Percentiles rank a stretch among this genome's conserved stretches.
Conservation (phyloP, 345 rosid genomes). For the Zanthoxylum bungeanum region DNA sequence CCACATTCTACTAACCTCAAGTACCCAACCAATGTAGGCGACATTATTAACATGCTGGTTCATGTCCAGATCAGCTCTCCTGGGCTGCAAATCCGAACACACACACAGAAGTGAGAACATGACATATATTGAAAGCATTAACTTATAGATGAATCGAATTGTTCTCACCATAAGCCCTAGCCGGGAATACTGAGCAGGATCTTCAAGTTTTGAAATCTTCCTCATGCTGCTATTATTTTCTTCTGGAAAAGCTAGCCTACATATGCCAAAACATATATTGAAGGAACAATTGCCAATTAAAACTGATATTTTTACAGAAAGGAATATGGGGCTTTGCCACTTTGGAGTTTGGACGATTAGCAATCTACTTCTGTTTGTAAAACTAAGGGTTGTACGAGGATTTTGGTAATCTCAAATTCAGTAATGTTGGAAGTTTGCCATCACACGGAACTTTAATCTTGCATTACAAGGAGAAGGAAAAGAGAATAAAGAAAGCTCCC, state of each 20-base stretch:
- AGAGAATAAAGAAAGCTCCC: background rate
- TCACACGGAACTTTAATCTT: background rate
- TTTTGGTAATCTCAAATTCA: background rate
- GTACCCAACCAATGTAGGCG: slow-evolving; percentile 89
- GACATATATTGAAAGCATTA: background rate
- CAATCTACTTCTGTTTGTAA: background rate
- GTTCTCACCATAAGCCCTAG: slow-evolving; percentile 66
- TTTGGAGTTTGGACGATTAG: background rate
- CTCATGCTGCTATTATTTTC: slow-evolving; percentile 60
- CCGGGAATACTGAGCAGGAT: slow-evolving; percentile 63
- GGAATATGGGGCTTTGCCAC: background rate
- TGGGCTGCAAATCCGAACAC: slow-evolving; percentile 45
- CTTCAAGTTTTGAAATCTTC: slow-evolving; percentile 78
- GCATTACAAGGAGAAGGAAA: background rate
- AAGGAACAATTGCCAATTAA: background rate
- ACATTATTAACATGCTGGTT: slow-evolving; percentile 95
- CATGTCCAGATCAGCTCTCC: slow-evolving; percentile 97
- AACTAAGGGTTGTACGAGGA: background rate
- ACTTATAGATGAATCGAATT: slow-evolving; percentile 7
- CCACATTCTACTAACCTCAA: slow-evolving; percentile 56
- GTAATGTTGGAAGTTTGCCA: background rate
- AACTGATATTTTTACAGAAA: background rate
- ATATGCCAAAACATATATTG: slow-evolving; percentile 10
- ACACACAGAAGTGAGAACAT: background rate
- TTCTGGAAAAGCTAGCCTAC: slow-evolving; percentile 85